Percentiles rank a stretch among this genome's conserved stretches.
phyloP scores from a whole-genome alignment of 768 basidiomycete genomes.

The Amanita subjunquillea region DNA sequence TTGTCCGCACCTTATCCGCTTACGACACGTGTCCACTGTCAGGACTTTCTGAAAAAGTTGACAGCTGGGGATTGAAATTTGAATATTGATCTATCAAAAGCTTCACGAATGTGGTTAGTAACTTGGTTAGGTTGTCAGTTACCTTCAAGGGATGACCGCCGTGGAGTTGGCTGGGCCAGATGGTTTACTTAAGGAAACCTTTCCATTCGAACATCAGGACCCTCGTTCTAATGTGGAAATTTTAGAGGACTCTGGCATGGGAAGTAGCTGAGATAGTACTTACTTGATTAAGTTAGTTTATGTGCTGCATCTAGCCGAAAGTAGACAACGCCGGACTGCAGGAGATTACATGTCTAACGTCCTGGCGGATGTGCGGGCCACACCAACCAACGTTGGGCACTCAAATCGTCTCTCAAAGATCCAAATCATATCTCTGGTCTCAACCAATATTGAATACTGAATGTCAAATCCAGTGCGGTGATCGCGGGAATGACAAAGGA shows the following conservation, averaged over 20 bases:
- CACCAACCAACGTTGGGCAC: neutral
- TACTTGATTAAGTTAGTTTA: neutral
- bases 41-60: neutral
- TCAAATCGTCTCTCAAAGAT: neutral
- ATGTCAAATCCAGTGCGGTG: neutral
- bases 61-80: too few relatives aligned
- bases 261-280: neutral
- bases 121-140: neutral
- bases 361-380: neutral
- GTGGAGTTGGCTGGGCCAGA: neutral
- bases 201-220: neutral
- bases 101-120: neutral
- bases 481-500: neutral
- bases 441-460: neutral
- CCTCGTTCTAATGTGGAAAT: neutral
- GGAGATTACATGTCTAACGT: neutral
- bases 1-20: conserved; percentile 3
- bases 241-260: neutral
- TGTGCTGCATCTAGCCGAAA: neutral
- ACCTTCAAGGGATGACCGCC: neutral
- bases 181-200: neutral
- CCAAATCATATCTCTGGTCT: neutral
- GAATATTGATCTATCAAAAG: neutral
- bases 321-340: neutral
- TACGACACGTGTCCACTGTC: neutral